Base-by-base conservation (phyloP, 768 basidiomycete species). In the Chalciporus sphaerocephalus region DNA sequence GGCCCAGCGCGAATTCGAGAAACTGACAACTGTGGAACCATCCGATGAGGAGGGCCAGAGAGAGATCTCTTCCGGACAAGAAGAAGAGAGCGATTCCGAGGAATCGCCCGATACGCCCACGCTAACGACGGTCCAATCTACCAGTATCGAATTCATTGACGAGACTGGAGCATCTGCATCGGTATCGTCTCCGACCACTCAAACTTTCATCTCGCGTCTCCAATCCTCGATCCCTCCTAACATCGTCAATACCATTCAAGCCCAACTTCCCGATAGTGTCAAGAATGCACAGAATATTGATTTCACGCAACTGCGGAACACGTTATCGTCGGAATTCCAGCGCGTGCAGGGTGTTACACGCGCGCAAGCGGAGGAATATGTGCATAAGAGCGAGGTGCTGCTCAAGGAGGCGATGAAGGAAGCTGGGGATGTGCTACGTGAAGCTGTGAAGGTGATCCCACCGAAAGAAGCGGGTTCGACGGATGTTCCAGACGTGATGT, bases 391-490 rank as follows among this genome's bases (percentile, higher is more conserved):
- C 61, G 84, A 86, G 52, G 73, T 63, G 7, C 58, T 85, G 25
- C 61, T 86, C 23, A 72, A 78, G 32, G 85, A 83, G 47, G 87
- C 81, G 2, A 75, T 89, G 56, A 85, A 81, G 56, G 89, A 90
- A 57, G 87, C 88, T 6, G 78, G 87, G 46, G 92, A 87, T 51
- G 83, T 85, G 13, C 69, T 94, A 9, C 81, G 76, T 42, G 93
- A 97, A 40, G 92, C 90, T 10, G 91, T 97, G 56, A 94, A 93
- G 64, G 86, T 96, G 40, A 74, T 97, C 12, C 94, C 93, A 0
- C 93, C 93, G 1, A 83, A 87, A 28, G 76, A 76, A 35, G 68
- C 59, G 0, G 61, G 55, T 6, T 18, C 59, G 12, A 39, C 50
- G 36, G 58, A 66, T 2, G 51, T 57, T 24, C 60, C 66, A 3